Percentiles rank a stretch among this genome's conserved stretches.
These are phyloP conservation scores for Nannochloropsis gaditana DNA, from an alignment of 108 stramenopile species.

Conservation along the genomic window DNA sequence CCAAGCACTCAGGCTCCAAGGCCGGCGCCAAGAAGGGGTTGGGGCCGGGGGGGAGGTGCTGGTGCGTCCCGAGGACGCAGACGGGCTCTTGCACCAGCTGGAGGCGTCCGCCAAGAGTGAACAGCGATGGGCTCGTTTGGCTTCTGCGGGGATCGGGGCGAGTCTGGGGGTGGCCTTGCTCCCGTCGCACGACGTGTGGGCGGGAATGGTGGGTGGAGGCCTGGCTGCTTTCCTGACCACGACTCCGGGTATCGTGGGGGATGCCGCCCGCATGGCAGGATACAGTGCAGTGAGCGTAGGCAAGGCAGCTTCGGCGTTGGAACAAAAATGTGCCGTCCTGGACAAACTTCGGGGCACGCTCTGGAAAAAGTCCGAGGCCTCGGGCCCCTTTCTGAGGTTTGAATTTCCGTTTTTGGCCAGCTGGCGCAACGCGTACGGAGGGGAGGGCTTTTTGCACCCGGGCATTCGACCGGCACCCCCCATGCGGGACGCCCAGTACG, in stretches of 20 bases:
- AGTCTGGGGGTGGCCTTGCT: neutral
- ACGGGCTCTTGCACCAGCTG: neutral
- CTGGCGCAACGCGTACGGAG: neutral
- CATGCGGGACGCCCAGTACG: neutral
- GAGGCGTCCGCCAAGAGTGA: neutral
- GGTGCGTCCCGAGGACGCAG: neutral
- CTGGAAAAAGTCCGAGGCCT: neutral
- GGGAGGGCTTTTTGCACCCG: neutral
- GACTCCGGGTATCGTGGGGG: neutral
- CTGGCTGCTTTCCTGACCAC: neutral
- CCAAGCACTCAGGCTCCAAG: neutral
- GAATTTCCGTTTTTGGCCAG: neutral
- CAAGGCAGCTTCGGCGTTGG: neutral
- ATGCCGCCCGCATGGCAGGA: neutral
- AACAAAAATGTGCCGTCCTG: neutral
- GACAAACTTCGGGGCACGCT: neutral
- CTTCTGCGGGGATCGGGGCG: neutral
- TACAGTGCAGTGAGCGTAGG: neutral
- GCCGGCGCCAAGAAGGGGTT: no score
- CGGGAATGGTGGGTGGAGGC: neutral
- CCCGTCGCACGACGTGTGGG: neutral
- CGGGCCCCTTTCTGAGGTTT: neutral
- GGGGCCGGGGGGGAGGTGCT: neutral
- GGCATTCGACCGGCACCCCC: slow-evolving; percentile 8
- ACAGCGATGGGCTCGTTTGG: neutral